Evolutionary conservation across 345 rosid genomes (phyloP).

Genomic region (Eucalyptus fibrosa): DNA sequence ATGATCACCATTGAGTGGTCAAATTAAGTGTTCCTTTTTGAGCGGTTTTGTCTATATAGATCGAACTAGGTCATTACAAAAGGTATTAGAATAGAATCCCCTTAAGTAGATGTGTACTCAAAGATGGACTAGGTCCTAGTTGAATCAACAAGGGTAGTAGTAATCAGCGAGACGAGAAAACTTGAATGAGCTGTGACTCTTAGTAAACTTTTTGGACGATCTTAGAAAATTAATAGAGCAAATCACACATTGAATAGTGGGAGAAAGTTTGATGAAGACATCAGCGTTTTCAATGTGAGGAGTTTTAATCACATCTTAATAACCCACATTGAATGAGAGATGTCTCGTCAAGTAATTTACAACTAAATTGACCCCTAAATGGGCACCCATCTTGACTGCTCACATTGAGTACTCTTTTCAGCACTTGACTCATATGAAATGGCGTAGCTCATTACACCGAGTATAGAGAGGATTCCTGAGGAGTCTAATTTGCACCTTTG

Average conservation of each 20-base stretch:
- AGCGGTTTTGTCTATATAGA: not conserved
- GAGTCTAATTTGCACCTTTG: not conserved
- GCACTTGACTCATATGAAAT: not conserved
- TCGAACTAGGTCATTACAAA: not conserved
- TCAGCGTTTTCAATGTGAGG: not conserved
- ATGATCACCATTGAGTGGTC: not conserved
- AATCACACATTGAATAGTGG: not conserved
- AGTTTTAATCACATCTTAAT: not conserved
- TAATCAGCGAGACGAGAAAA: not conserved
- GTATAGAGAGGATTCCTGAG: not conserved
- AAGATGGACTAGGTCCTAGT: not conserved
- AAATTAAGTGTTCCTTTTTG: not conserved
- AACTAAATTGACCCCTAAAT: not conserved
- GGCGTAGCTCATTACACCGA: not conserved
- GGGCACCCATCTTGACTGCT: not conserved
- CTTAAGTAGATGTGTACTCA: not conserved
- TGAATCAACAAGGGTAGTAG: not conserved
- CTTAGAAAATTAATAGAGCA: not conserved
- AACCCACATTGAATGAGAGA: not conserved
- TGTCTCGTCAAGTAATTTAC: not conserved
- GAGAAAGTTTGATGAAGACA: not conserved
- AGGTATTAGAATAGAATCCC: not conserved
- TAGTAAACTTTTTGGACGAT: not conserved
- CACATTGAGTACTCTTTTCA: not conserved
- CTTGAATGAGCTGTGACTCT: accelerated